A percentile compares a stretch with the other conserved stretches of the same genome.
These are phyloP conservation scores for Sarocladium strictum DNA, from an alignment of 2,329 filamentous ascomycete species.

Conservation along the genomic window DNA sequence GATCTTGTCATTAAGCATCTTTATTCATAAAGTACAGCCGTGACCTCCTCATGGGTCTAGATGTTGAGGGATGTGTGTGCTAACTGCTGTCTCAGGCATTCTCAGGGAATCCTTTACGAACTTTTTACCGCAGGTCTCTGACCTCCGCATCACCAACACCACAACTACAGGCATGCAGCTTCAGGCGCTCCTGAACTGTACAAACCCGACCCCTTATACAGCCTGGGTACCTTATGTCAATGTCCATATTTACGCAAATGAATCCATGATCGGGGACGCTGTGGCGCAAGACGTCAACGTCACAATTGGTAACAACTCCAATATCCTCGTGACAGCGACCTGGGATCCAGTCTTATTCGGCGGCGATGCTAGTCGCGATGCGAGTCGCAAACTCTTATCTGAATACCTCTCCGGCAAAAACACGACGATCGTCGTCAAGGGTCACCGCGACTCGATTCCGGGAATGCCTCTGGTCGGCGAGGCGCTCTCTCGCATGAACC, in stretches of 20 bases:
- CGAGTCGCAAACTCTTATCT: constrained; percentile 71
- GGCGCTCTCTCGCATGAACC: constrained; percentile 63
- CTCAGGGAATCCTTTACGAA: constrained; percentile 44
- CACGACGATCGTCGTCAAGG: constrained; percentile 68
- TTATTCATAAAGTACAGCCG: constrained; percentile 15
- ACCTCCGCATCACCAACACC: constrained; percentile 68
- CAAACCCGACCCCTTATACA: constrained; percentile 84
- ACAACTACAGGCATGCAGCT: constrained; percentile 65
- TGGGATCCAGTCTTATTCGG: constrained; percentile 66
- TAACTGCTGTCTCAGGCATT: constrained; percentile 46
- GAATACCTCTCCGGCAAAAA: constrained; percentile 86
- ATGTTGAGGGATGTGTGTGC: constrained; percentile 16
- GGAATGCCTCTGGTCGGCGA: constrained; percentile 64
- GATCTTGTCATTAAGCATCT: constrained; percentile 23
- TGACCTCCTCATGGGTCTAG: constrained; percentile 16
- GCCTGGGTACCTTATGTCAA: constrained; percentile 76
- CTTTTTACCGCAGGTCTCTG: constrained; percentile 59
- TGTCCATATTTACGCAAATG: constrained; percentile 69
- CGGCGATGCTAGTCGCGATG: constrained; percentile 57
- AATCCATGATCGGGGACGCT: constrained; percentile 68
- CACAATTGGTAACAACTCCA: constrained; percentile 63
- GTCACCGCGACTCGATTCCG: constrained; percentile 69
- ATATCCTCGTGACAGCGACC: constrained; percentile 58
- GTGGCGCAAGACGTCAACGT: constrained; percentile 60
- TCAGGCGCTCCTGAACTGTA: constrained; percentile 70